phyloP scores from a whole-genome alignment of 2,329 filamentous ascomycete species.

The Nannizziopsis arthrosporioides region DNA sequence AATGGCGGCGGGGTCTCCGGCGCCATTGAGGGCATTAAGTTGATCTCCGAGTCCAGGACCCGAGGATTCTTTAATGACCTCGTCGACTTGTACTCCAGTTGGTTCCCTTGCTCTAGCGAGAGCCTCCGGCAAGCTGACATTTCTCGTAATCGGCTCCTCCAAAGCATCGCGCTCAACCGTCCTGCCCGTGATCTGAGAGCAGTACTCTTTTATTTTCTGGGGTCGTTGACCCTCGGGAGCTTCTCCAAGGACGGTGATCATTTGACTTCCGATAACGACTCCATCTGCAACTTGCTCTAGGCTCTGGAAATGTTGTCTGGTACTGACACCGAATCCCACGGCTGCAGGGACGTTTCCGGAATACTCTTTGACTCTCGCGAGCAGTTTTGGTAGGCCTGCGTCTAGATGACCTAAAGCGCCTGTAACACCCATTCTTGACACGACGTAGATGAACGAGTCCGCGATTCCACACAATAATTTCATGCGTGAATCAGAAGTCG shows the following conservation, averaged over 20 bases:
- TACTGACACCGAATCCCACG: slow-evolving; percentile 93
- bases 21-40: slow-evolving; percentile 66
- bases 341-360: slow-evolving; percentile 83
- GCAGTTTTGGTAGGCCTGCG: slow-evolving; percentile 64
- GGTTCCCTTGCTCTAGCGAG: slow-evolving; percentile 50
- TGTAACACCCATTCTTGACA: slow-evolving; percentile 93
- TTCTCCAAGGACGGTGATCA: slow-evolving; percentile 67
- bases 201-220: slow-evolving; percentile 75
- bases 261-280: slow-evolving; percentile 93
- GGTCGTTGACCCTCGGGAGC: slow-evolving; percentile 55
- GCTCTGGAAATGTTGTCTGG: slow-evolving; percentile 79
- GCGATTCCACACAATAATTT: slow-evolving; percentile 90
- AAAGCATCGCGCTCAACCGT: slow-evolving; percentile 36
- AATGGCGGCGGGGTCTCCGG: slow-evolving; percentile 46
- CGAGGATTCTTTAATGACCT: slow-evolving; percentile 44
- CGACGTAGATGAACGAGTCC: slow-evolving; percentile 98
- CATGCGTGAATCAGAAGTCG: slow-evolving; percentile 87
- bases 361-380: slow-evolving; percentile 79
- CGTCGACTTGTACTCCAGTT: slow-evolving; percentile 34
- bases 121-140: slow-evolving; percentile 60
- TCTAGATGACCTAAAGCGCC: slow-evolving; percentile 77
- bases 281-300: slow-evolving; percentile 78
- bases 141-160: slow-evolving; percentile 43
- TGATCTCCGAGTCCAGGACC: slow-evolving; percentile 66
- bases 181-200: slow-evolving; percentile 57